Evolutionary conservation across 805 yeast genomes (phyloP), one percentile per base, ranked within the genome.

Genomic region (Wickerhamomyces mucosus): DNA sequence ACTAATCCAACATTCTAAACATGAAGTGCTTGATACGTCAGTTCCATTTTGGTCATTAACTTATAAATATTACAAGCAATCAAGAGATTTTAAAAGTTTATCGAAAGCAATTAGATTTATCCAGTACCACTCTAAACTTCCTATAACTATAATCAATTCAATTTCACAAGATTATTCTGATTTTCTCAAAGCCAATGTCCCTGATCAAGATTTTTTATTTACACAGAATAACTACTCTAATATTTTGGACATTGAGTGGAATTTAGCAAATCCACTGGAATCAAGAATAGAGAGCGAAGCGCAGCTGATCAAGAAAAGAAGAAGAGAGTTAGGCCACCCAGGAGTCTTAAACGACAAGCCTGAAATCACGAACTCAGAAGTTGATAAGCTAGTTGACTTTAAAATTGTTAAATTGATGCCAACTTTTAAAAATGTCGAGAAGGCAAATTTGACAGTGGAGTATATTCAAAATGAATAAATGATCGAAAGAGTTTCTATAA

Each of bases 361-460:
- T 1, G 46, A 54, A 10, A 54, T 67, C 13, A 52, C 59, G 2
- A 70, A 69, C 40, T 21, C 52, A 37, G 34, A 56, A 10, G 39
- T 52, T 11, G 53, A 53, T 4, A 39, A 34, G 14, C 32, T 46
- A 2, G 39, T 43, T 3, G 30, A 36, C 14, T 25, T 25, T 14
- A 12, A 15, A 7, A 24, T 26, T n/a, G 48, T 53, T 1, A 57
- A 64, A 6, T 42, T 53, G 2, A 35, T 75, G 15, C 89, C 88
- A 2, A 58, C 64, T 5, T 77, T 77, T 50, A 70, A 65, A 39
- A 74, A 75, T 45, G 73, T 77, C 7, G 88, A 80, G 41, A 75
- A 72, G 48, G 79, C 82, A 5, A 59, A 59, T 33, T 56, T 59
- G 15, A 58, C 69, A 10, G 57, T 70, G 1, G 61, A 58, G 21